Percentiles rank a stretch among this genome's conserved stretches.
phyloP scores from a whole-genome alignment of 345 rosid species.

The Bruguiera sexangula region DNA sequence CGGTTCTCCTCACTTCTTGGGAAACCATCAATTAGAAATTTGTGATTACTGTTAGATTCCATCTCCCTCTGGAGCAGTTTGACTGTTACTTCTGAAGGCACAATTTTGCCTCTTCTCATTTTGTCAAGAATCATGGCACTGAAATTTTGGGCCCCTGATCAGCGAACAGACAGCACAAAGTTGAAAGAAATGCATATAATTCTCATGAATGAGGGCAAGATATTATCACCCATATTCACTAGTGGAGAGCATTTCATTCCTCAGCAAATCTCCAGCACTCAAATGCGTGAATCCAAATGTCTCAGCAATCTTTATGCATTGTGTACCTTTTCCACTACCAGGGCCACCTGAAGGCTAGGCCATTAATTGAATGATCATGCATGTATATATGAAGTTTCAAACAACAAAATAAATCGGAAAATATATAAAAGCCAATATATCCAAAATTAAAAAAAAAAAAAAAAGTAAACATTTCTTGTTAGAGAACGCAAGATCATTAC shows the following conservation, averaged over 20 bases:
- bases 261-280: constrained; percentile 33
- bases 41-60: constrained; percentile 22
- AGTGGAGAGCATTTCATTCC: constrained; percentile 24
- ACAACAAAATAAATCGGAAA: not conserved
- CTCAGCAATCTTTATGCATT: constrained; percentile 26
- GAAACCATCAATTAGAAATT: constrained; percentile 33
- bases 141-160: constrained; percentile 5
- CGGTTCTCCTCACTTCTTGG: constrained; percentile 31
- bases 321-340: constrained; percentile 39
- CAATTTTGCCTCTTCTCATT: constrained; percentile 29
- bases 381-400: not conserved
- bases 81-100: constrained; percentile 35
- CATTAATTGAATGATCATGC: not conserved
- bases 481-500: constrained; percentile 30
- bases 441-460: not conserved
- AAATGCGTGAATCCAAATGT: constrained; percentile 30
- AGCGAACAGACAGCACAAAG: not conserved
- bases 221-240: constrained; percentile 23
- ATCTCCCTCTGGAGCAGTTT: constrained; percentile 23
- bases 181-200: not conserved
- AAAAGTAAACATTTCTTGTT: not conserved
- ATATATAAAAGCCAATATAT: not conserved
- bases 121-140: constrained; percentile 23
- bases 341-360: constrained; percentile 25
- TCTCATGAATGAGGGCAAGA: not conserved